phyloP scores from a whole-genome alignment of 768 basidiomycete species.

The Hortiboletus flavorubellus region DNA sequence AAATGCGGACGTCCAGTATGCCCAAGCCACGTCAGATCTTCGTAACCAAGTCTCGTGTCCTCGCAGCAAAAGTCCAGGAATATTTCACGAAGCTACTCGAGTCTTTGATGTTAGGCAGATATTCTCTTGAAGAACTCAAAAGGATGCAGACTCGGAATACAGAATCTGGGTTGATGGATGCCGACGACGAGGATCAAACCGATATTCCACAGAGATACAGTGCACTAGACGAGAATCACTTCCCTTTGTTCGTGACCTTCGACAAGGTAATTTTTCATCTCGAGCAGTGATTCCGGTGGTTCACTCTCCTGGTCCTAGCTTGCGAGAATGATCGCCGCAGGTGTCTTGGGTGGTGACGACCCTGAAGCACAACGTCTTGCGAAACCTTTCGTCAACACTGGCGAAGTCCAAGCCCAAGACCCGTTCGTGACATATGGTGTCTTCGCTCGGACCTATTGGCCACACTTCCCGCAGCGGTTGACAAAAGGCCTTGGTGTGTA shows the following conservation, averaged over 20 bases:
- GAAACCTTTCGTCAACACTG: conserved; percentile 12
- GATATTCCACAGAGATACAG: no score
- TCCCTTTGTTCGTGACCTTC: no score
- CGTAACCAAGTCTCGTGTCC: conserved; percentile 63
- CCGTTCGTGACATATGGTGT: conserved; percentile 41
- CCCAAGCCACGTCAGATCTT: conserved; percentile 38
- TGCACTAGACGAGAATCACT: no score
- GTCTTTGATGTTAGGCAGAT: conserved; percentile 38
- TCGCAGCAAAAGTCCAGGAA: conserved; percentile 69
- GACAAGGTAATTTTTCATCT: no score
- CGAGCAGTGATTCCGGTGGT: not conserved
- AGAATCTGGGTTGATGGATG: conserved; percentile 33
- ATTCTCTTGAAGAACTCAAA: conserved; percentile 39
- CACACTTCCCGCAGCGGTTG: no score
- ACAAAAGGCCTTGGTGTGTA: no score
- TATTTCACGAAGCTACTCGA: conserved; percentile 53
- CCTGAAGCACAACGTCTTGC: conserved; percentile 1
- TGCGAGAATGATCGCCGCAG: conserved; percentile 25
- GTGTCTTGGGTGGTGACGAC: conserved; percentile 13
- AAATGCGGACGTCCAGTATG: no score
- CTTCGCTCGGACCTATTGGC: conserved; percentile 35
- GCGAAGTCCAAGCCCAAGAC: conserved; percentile 19
- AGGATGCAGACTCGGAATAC: conserved; percentile 20
- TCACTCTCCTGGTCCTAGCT: conserved; percentile 15
- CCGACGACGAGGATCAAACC: no score